Evolutionary conservation across 192 early-diverging fungal species (phyloP), one percentile per base, ranked within the genome.

Genomic region (Podila clonocystis): DNA sequence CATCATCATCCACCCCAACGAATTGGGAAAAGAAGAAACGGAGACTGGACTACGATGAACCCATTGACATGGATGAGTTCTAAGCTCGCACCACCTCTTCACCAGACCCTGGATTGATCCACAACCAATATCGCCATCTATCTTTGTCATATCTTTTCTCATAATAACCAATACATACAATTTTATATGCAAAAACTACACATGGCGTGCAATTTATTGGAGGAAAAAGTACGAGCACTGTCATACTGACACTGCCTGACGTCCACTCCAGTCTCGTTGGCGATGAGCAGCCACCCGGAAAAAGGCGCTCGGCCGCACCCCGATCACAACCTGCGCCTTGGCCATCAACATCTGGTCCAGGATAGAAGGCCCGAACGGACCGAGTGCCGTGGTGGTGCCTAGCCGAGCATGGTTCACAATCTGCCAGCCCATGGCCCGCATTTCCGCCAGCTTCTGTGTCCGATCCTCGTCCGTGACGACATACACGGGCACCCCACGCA

Each of bases 281-380:
- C 77, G 59, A 31, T 73, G 58, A 0, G 71, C 70, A 17, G 70
- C 77, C 9, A 80, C 24, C 28, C 62, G 57, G 1, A 70, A 72
- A 28, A 65, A 59, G 8, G 66, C 15, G 24, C 71, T 80, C 0
- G 62, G 57, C 62, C 58, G 65, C 9, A 80, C 77, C 5, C 77
- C 77, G 9, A 80, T 68, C 45, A 80, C 20, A 5, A 55, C 48
- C 17, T 80, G 52, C 1, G 70, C 70, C 20, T 68, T 36, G 6
- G 70, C 65, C 71, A 80, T 72, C 45, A 80, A 80, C 20, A 80
- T 38, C 45, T 80, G 77, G 20, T 80, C 77, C 65, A 80, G 58
- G 48, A 80, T 65, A 38, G 49, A 24, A 0, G 70, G 38, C 1
- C 77, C 77, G 73, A 80, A 80, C 1, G 30, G 29, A 0, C 76